Percentiles rank a stretch among this genome's conserved stretches.
Conservation (phyloP, 2,329 filamentous ascomycete genomes). For the Colletotrichum plurivorum region DNA sequence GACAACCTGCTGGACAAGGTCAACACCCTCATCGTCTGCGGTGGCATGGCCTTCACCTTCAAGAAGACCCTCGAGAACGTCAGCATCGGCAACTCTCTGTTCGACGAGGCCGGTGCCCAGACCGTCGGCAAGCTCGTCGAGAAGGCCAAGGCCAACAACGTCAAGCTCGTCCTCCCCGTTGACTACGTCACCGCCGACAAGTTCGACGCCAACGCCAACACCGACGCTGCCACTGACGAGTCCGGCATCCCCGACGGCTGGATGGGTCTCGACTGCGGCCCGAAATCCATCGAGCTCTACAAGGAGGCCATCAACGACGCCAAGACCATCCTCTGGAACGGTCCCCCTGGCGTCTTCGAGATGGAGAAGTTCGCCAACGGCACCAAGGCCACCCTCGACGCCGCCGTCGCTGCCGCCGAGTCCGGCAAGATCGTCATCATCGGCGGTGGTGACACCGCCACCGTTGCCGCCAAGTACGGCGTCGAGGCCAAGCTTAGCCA, state of each 20-base stretch:
- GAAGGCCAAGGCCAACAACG: constrained; percentile 97
- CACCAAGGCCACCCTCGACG: constrained; percentile 93
- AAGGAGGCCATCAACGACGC: constrained; percentile 88
- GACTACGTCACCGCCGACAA: constrained; percentile 98
- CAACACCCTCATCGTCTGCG: constrained; percentile 95
- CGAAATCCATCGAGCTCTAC: constrained; percentile 90
- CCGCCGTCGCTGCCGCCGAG: constrained; percentile 84
- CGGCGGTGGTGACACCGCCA: constrained; percentile 97
- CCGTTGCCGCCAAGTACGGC: constrained; percentile 96
- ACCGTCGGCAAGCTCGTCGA: constrained; percentile 88
- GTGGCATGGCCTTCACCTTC: constrained; percentile 99
- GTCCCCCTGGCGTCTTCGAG: constrained; percentile 97
- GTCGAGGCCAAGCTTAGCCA: constrained; percentile 98
- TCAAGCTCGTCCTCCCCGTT: constrained; percentile 93
- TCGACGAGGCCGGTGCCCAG: constrained; percentile 94
- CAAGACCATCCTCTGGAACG: constrained; percentile 99
- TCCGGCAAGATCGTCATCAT: constrained; percentile 97
- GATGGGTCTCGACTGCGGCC: constrained; percentile 97
- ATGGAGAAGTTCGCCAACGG: constrained; percentile 93
- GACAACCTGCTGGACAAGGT: constrained; percentile 99
- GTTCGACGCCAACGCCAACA: constrained; percentile 87
- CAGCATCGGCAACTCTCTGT: constrained; percentile 90
- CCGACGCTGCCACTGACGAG: constrained; percentile 85
- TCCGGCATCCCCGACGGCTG: constrained; percentile 95
- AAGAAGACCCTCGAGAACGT: constrained; percentile 98